A percentile compares a stretch with the other conserved stretches of the same genome.
Evolutionary conservation across 768 basidiomycete genomes (phyloP).

Genomic region (Suillus brevipes): DNA sequence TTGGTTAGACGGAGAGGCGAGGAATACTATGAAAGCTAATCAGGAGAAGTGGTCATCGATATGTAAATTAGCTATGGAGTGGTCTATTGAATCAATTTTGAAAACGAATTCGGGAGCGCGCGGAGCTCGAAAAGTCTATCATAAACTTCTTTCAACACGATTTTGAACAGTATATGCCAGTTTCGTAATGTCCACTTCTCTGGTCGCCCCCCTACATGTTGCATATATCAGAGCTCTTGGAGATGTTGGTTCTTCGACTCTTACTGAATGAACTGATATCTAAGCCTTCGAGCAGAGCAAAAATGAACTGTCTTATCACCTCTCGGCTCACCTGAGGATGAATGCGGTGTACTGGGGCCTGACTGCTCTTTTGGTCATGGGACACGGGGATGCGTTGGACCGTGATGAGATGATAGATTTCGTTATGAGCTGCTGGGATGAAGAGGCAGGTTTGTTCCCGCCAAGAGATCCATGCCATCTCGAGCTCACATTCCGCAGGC

Average conservation of each 20-base stretch:
- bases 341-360: constrained; percentile 98
- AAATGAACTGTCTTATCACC: constrained; percentile 84
- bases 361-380: constrained; percentile 83
- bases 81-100: too few relatives aligned
- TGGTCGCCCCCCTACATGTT: constrained; percentile 63
- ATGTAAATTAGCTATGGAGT: too few relatives aligned
- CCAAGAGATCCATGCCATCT: constrained; percentile 7
- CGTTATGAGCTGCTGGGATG: constrained; percentile 95
- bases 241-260: constrained; percentile 42
- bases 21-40: too few relatives aligned
- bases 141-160: background rate
- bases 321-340: constrained; percentile 90
- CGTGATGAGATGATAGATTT: constrained; percentile 84
- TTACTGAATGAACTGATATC: constrained; percentile 5
- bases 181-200: constrained; percentile 4
- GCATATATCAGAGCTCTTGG: constrained; percentile 76
- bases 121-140: background rate
- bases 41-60: too few relatives aligned
- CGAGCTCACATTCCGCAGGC: constrained; percentile 45
- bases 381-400: constrained; percentile 72
- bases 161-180: background rate
- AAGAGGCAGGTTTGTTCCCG: constrained; percentile 64
- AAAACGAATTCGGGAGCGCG: too few relatives aligned
- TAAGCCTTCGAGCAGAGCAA: constrained; percentile 51
- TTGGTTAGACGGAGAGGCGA: background rate